Percentiles rank a stretch among this genome's conserved stretches.
Conservation (phyloP, 1,284 basidiomycete genomes). For the Cystobasidium slooffiae region DNA sequence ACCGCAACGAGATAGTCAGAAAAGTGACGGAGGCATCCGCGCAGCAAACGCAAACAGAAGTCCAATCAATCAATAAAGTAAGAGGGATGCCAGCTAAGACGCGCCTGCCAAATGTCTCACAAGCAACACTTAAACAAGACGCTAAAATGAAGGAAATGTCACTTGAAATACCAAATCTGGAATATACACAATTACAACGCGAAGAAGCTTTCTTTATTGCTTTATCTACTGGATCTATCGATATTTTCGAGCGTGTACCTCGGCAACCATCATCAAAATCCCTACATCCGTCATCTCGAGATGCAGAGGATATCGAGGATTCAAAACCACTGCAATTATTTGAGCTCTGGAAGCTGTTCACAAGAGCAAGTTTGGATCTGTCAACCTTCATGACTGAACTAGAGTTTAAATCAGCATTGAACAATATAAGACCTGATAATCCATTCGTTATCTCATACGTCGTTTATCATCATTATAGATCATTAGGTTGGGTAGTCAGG, state of each 20-base stretch:
- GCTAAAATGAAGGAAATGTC: conserved; percentile 24
- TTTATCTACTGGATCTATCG: conserved; percentile 47
- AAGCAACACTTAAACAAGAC: conserved; percentile 15
- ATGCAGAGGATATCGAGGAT: neutral
- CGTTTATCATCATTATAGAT: conserved; percentile 92
- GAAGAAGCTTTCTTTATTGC: conserved; percentile 89
- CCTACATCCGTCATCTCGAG: conserved; percentile 14
- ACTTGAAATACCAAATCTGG: conserved; percentile 68
- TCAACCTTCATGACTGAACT: conserved; percentile 1
- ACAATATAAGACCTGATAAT: conserved; percentile 67
- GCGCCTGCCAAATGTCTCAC: neutral
- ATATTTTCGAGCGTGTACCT: conserved; percentile 31
- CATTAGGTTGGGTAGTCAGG: conserved; percentile 97
- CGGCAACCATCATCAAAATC: neutral
- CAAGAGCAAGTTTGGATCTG: neutral
- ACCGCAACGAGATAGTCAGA: no score
- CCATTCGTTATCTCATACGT: conserved; percentile 90
- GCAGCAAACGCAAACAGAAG: neutral
- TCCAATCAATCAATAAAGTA: neutral
- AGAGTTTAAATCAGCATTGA: neutral
- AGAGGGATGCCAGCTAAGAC: neutral
- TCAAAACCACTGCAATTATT: conserved; percentile 21
- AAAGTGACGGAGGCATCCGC: neutral
- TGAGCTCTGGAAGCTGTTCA: conserved; percentile 40
- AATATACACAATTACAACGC: conserved; percentile 89